A percentile compares a stretch with the other conserved stretches of the same genome.
These are phyloP conservation scores for Phoma sp. DNA, from an alignment of 2,329 filamentous ascomycete genomes.

Conservation along the genomic window DNA sequence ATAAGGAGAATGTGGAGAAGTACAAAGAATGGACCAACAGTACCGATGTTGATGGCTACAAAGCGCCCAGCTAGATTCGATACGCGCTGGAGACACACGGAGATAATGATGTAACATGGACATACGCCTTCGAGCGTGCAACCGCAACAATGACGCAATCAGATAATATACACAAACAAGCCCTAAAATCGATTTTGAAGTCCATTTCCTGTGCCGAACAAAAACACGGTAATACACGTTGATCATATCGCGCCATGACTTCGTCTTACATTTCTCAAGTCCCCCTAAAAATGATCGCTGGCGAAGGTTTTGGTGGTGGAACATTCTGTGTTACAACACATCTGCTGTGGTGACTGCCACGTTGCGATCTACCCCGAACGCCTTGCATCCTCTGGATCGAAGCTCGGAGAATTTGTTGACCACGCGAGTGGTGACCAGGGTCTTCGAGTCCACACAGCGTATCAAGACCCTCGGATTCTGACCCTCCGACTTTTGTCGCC, in stretches of 20 bases:
- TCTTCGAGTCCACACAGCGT: too few relatives aligned
- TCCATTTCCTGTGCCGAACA: background rate
- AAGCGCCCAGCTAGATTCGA: conserved; percentile 27
- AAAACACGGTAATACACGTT: background rate
- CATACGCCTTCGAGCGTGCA: too few relatives aligned
- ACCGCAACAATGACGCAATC: background rate
- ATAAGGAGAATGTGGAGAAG: conserved; percentile 56
- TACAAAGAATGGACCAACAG: conserved; percentile 59
- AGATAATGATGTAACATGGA: background rate
- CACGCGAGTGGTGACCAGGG: background rate
- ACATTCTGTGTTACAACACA: conserved; percentile 13
- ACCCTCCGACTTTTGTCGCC: background rate
- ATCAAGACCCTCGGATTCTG: too few relatives aligned
- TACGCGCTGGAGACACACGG: too few relatives aligned
- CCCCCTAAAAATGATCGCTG: background rate
- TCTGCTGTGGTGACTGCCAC: conserved; percentile 23
- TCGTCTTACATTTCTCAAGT: background rate
- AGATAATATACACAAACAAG: background rate
- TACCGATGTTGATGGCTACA: conserved; percentile 54
- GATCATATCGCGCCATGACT: background rate
- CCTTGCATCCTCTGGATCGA: background rate
- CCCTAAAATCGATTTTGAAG: background rate
- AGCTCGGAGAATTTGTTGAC: background rate
- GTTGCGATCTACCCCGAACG: conserved; percentile 14
- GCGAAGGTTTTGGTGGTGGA: background rate